Conservation (phyloP, 2,329 filamentous ascomycete species). For the Penicillium thymicola region DNA sequence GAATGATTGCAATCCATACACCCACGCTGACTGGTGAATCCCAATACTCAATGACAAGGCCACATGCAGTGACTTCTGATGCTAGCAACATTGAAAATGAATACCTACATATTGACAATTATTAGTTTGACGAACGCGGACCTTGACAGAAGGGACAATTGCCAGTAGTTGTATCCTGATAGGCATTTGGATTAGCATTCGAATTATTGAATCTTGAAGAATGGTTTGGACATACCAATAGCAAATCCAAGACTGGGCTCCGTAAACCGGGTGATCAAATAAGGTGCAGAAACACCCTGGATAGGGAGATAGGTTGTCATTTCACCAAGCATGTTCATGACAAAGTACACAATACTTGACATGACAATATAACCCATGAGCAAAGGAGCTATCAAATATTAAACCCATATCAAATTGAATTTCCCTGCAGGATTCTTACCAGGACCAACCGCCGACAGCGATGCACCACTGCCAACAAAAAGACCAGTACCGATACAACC, state of each 20-base stretch:
- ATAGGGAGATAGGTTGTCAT: constrained; percentile 58
- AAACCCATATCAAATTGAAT: background rate
- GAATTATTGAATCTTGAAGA: background rate
- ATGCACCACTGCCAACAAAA: constrained; percentile 51
- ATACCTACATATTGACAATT: constrained; percentile 42
- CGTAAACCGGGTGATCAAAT: constrained; percentile 54
- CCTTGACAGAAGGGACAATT: background rate
- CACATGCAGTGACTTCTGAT: constrained; percentile 48
- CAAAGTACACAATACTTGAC: constrained; percentile 37
- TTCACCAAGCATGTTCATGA: constrained; percentile 52
- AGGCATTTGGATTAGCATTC: background rate
- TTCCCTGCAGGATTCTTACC: constrained; percentile 7
- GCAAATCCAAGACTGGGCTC: constrained; percentile 58
- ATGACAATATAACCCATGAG: constrained; percentile 40
- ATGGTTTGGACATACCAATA: constrained; percentile 23
- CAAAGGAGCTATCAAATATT: constrained; percentile 27
- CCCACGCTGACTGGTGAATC: constrained; percentile 33
- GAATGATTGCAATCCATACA: constrained; percentile 47
- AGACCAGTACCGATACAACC: constrained; percentile 51
- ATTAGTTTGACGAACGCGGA: background rate
- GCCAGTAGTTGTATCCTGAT: constrained; percentile 26
- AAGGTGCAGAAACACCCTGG: constrained; percentile 52
- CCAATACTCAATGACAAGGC: constrained; percentile 47
- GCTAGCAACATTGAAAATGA: constrained; percentile 47
- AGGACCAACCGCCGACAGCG: constrained; percentile 49